Evolutionary conservation across 1,139 yeast species (phyloP).

Genomic region (Scheffersomyces stambukii): DNA sequence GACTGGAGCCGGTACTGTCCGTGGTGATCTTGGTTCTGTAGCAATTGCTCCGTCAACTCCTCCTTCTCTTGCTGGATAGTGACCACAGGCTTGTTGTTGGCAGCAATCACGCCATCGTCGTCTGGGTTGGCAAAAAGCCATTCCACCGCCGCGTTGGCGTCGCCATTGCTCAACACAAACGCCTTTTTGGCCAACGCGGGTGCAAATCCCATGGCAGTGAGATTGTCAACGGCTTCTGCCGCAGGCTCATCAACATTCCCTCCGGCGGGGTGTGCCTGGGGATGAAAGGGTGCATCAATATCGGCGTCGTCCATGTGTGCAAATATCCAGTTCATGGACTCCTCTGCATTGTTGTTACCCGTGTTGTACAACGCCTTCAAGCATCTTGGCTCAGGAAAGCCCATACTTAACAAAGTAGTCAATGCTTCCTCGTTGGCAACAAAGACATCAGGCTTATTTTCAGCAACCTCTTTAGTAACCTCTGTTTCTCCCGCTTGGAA

Average conservation of each 20-base stretch:
- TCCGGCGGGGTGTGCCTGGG: slow-evolving; percentile 12
- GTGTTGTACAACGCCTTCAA: slow-evolving; percentile 68
- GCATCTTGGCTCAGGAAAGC: slow-evolving; percentile 71
- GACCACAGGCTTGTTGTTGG: slow-evolving; percentile 11
- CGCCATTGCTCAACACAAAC: slow-evolving; percentile 50
- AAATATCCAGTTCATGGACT: slow-evolving; percentile 89
- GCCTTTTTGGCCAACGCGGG: slow-evolving; percentile 65
- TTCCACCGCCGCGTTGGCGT: slow-evolving; percentile 76
- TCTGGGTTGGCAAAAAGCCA: slow-evolving; percentile 84
- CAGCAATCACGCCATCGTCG: slow-evolving; percentile 39
- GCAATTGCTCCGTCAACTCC: slow-evolving; percentile 15
- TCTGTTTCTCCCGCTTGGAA: slow-evolving; percentile 38
- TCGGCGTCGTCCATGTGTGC: slow-evolving; percentile 83
- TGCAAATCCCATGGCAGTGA: slow-evolving; percentile 78
- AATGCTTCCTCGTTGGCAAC: slow-evolving; percentile 54
- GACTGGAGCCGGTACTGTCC: slow-evolving; percentile 54
- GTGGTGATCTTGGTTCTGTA: slow-evolving; percentile 3
- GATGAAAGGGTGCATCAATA: slow-evolving; percentile 59
- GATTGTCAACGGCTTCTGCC: slow-evolving; percentile 44
- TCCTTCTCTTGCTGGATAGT: slow-evolving; percentile 20
- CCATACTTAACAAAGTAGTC: slow-evolving; percentile 67
- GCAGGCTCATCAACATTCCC: too few relatives aligned
- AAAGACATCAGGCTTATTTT: slow-evolving; percentile 30
- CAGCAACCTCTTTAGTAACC: slow-evolving; percentile 21
- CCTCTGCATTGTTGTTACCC: slow-evolving; percentile 65